phyloP scores from a whole-genome alignment of 2,329 filamentous ascomycete species.

The Fusarium camptoceras region DNA sequence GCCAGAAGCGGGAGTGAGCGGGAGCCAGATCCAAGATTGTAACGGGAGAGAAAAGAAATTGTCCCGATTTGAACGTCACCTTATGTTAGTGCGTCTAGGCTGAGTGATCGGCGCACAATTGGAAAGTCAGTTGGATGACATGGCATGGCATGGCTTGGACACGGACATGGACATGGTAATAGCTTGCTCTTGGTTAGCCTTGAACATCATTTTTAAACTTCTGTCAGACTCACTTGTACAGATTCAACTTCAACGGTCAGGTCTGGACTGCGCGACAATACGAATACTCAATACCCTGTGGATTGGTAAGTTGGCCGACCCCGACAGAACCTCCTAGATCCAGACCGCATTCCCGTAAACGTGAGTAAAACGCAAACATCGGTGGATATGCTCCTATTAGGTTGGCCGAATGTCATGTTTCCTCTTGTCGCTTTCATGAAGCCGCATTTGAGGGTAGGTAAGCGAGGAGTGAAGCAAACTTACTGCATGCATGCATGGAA shows the following conservation, averaged over 20 bases:
- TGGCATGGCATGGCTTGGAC: background rate
- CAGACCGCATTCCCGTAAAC: background rate
- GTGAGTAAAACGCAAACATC: slow-evolving; percentile 3
- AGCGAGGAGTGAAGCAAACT: slow-evolving; percentile 5
- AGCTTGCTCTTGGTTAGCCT: background rate
- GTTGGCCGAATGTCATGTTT: slow-evolving; percentile 10
- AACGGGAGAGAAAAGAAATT: slow-evolving; percentile 2
- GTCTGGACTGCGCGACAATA: background rate
- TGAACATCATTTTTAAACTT: slow-evolving; percentile 3
- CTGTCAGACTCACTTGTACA: slow-evolving; percentile 15
- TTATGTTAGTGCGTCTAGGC: background rate
- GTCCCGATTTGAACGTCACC: slow-evolving; percentile 28
- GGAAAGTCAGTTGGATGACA: background rate
- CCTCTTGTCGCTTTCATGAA: slow-evolving; percentile 17
- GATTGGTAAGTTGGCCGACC: slow-evolving; percentile 8
- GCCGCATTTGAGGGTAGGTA: background rate
- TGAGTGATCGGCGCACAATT: slow-evolving; percentile 1
- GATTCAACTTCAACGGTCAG: slow-evolving; percentile 14
- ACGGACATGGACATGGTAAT: background rate
- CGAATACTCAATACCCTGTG: background rate
- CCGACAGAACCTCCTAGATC: slow-evolving; percentile 3
- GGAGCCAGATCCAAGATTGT: slow-evolving; percentile 30
- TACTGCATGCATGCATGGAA: background rate
- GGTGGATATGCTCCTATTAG: background rate
- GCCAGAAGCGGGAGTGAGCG: slow-evolving; percentile 26